Base-by-base conservation (phyloP, 2,329 filamentous ascomycete genomes). In the Myriosclerotinia curreyana region DNA sequence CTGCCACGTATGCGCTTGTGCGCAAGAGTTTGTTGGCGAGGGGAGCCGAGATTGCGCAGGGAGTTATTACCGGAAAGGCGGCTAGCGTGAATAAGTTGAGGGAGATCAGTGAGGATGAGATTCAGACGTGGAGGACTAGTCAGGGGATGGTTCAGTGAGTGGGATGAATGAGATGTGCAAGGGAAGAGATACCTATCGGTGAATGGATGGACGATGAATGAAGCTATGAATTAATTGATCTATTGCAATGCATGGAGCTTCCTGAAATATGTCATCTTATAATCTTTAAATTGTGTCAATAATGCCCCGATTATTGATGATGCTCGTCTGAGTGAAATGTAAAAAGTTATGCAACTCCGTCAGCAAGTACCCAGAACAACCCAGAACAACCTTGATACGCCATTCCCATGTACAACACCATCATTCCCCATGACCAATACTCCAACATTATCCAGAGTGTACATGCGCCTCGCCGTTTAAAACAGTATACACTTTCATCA, bases 1-100 rank as follows among this genome's bases (percentile, higher is more conserved):
- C 89, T 1, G 87, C 86, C 1, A 91, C 90, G 5, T 95, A 95
- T 73, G 83, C 88, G 6, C 76, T 91, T 48, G 80, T 81, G 34
- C 79, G 81, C 65, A 87, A 85, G 75, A 89, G 85, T 54, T 74
- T 87, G 1, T 64, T 95, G 17, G 83, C 86, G 7, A 81, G 86
- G 28, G 82, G 84, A 2, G 80, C 87, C 12, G 89, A 96, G 74
- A 79, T 94, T 44, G 90, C 89, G 0, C 90, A 92, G 78, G 90
- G 91, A 5, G 80, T 87, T 0, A 78, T 91, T 2, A 91, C 86
- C 0, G 91, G 92, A 8, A 84, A 89, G 74, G 79, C 86, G 1
- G 87, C 92, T 1, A 78, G 80, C 11, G 84, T 93, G 51, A 95
- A 93, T 75, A 91, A 87, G 75, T 75, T 96, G 72, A 83, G 91